A percentile compares a stretch with the other conserved stretches of the same genome.
Conservation (phyloP, 441 rosid genomes). For the Rhodomyrtus psidioides region DNA sequence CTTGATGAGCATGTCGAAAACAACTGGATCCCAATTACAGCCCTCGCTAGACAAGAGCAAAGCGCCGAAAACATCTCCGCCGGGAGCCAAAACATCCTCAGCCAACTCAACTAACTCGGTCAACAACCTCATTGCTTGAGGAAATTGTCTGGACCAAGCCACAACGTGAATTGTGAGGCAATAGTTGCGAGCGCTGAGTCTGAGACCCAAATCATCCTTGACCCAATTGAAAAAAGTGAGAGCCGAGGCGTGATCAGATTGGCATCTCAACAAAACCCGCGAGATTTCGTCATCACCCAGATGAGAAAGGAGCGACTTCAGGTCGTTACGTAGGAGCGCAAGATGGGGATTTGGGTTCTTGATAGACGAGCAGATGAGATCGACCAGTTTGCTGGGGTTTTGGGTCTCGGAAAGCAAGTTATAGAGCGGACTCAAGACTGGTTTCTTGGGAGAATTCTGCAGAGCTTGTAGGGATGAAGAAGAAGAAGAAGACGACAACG, state of each 20-base stretch:
- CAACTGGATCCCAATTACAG: slow-evolving; percentile 77
- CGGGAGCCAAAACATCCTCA: slow-evolving; percentile 5
- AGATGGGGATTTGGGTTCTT: slow-evolving; percentile 24
- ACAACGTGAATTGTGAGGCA: slow-evolving; percentile 58
- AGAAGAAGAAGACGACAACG: slow-evolving; percentile 13
- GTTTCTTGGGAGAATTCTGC: slow-evolving; percentile 16
- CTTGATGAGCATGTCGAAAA: slow-evolving; percentile 74
- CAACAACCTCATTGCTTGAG: slow-evolving; percentile 50
- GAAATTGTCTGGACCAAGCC: slow-evolving; percentile 49
- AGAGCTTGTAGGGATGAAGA: slow-evolving; percentile 29
- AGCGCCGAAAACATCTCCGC: slow-evolving; percentile 37
- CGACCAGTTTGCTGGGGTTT: slow-evolving; percentile 70
- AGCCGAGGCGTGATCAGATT: slow-evolving; percentile 61
- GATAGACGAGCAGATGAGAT: slow-evolving; percentile 53
- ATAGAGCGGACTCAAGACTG: slow-evolving; percentile 48
- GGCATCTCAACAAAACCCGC: slow-evolving; percentile 75
- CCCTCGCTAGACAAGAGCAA: slow-evolving; percentile 46
- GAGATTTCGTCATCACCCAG: slow-evolving; percentile 59
- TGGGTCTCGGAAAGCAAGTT: slow-evolving; percentile 52
- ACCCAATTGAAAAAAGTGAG: slow-evolving; percentile 73
- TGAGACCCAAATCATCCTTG: slow-evolving; percentile 40
- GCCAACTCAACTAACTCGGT: slow-evolving; percentile 40
- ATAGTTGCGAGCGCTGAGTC: slow-evolving; percentile 16
- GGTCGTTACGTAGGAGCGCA: slow-evolving; percentile 16
- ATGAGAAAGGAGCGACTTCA: slow-evolving; percentile 41